Percentiles rank a stretch among this genome's conserved stretches.
Conservation (phyloP, 805 yeast species). For the Yarrowia porcina region DNA sequence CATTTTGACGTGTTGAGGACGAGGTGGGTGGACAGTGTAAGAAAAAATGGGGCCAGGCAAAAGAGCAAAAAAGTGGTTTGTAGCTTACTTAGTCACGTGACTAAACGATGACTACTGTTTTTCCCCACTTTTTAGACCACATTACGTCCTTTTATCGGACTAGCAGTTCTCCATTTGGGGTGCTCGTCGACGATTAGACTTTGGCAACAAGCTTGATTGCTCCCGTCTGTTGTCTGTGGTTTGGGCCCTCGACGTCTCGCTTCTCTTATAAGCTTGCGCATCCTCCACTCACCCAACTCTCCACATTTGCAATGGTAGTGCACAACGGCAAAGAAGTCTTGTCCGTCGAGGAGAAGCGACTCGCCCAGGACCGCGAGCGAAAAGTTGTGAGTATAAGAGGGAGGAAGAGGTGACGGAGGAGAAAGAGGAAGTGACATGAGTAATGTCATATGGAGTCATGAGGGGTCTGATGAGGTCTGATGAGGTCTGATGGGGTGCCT, state of each 20-base stretch:
- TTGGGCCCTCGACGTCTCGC: neutral
- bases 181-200: neutral
- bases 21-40: too few relatives aligned
- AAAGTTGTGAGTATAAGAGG: constrained; percentile 27
- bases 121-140: too few relatives aligned
- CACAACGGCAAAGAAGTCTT: constrained; percentile 31
- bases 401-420: neutral
- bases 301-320: constrained; percentile 29
- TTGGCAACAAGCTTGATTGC: neutral
- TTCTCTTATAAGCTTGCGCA: neutral
- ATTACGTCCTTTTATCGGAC: too few relatives aligned
- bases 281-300: neutral
- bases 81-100: too few relatives aligned
- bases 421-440: neutral
- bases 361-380: constrained; percentile 43
- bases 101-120: too few relatives aligned
- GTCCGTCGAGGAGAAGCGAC: constrained; percentile 43
- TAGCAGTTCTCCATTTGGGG: too few relatives aligned
- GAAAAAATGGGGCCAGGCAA: too few relatives aligned
- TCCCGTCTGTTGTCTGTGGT: constrained; percentile 2
- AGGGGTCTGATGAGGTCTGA: neutral
- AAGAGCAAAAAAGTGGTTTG: too few relatives aligned
- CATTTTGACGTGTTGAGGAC: too few relatives aligned
- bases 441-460: neutral
- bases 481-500: too few relatives aligned